These are phyloP conservation scores for Fusarium guadeloupense DNA, from an alignment of 2,329 filamentous ascomycete genomes.

Conservation along the genomic window DNA sequence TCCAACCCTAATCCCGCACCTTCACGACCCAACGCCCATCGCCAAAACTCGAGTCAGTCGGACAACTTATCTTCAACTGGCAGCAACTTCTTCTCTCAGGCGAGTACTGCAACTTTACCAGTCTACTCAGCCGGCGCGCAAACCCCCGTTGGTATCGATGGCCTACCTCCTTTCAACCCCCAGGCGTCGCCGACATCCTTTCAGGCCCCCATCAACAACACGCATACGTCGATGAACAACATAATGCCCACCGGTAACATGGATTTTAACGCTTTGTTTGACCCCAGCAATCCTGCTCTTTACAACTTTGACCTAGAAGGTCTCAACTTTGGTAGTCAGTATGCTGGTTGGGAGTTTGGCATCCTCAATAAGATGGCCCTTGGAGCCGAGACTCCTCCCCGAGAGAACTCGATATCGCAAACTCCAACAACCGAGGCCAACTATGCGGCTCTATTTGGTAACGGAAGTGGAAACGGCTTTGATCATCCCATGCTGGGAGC, in stretches of 20 bases:
- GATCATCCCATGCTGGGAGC: constrained; percentile 60
- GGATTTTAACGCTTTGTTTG: constrained; percentile 74
- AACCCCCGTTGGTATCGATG: constrained; percentile 58
- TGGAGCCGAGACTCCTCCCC: constrained; percentile 77
- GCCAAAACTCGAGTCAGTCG: constrained; percentile 59
- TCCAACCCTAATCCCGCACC: constrained; percentile 60
- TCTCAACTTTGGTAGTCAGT: constrained; percentile 89
- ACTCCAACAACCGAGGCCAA: constrained; percentile 51
- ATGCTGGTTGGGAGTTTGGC: constrained; percentile 93
- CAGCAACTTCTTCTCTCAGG: constrained; percentile 60
- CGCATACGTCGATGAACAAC: constrained; percentile 57
- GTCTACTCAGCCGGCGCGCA: constrained; percentile 60
- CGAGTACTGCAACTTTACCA: constrained; percentile 58
- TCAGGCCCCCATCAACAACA: constrained; percentile 62
- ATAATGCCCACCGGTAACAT: constrained; percentile 61
- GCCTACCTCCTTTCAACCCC: constrained; percentile 62
- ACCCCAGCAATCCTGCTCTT: constrained; percentile 88
- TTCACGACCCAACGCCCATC: constrained; percentile 56
- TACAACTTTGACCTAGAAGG: constrained; percentile 97
- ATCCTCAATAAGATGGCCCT: constrained; percentile 94
- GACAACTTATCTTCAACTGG: constrained; percentile 56
- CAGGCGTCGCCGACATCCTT: constrained; percentile 81
- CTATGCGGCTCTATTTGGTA: constrained; percentile 60
- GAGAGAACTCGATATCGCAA: constrained; percentile 65
- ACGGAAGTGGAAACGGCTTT: constrained; percentile 61